Percentiles rank a stretch among this genome's conserved stretches.
Conservation (phyloP, 2,329 filamentous ascomycete species). For the Hypoxylon sp. region DNA sequence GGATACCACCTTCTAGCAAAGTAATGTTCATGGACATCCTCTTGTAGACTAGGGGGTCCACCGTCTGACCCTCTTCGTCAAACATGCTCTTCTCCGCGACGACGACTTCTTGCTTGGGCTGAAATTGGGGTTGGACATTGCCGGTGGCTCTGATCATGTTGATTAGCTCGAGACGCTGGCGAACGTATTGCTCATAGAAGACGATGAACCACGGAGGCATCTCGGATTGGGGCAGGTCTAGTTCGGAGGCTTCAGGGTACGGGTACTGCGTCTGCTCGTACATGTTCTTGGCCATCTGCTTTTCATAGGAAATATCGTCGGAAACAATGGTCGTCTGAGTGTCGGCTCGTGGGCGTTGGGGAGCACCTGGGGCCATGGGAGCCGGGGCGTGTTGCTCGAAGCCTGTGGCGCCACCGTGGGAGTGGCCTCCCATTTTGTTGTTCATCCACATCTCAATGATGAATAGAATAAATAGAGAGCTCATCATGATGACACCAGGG, state of each 20-base stretch:
- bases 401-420: conserved; percentile 68
- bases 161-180: conserved; percentile 70
- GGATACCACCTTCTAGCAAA: conserved; percentile 80
- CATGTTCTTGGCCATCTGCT: conserved; percentile 56
- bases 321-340: conserved; percentile 52
- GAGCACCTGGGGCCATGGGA: conserved; percentile 21
- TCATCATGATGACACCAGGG: conserved; percentile 75
- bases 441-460: conserved; percentile 73
- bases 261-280: conserved; percentile 54
- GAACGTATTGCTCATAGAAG: conserved; percentile 73
- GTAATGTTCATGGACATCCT: conserved; percentile 79
- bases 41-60: conserved; percentile 64
- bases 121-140: conserved; percentile 34
- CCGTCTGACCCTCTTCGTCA: conserved; percentile 59
- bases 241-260: conserved; percentile 46
- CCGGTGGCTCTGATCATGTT: conserved; percentile 61
- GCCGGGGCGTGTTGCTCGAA: conserved; percentile 45
- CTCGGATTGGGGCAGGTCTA: conserved; percentile 54
- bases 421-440: conserved; percentile 68
- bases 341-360: conserved; percentile 52
- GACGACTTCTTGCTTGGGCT: conserved; percentile 47
- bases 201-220: conserved; percentile 74
- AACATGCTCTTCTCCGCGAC: conserved; percentile 54
- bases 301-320: conserved; percentile 56
- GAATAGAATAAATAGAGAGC: conserved; percentile 70